phyloP scores from a whole-genome alignment of 108 stramenopile species.

The Pseudonitzschia pungens region DNA sequence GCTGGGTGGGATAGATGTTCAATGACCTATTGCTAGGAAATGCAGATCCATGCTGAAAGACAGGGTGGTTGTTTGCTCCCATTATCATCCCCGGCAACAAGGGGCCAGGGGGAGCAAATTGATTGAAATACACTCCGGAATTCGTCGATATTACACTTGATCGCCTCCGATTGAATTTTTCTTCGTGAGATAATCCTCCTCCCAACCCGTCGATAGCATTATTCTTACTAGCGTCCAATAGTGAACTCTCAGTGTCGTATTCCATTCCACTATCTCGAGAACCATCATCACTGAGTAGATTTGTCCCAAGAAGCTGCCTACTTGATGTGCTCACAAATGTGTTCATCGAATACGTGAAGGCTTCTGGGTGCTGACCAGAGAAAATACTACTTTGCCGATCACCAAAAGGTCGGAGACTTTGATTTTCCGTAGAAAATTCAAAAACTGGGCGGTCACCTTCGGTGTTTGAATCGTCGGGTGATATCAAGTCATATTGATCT shows the following conservation, averaged over 20 bases:
- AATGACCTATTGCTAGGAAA: not conserved
- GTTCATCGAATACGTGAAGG: not conserved
- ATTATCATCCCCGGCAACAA: not conserved
- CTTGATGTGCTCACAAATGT: not conserved
- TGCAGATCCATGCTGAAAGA: not conserved
- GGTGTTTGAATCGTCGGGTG: not conserved
- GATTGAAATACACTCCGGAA: conserved; percentile 16
- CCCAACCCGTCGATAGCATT: not conserved
- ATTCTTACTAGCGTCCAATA: not conserved
- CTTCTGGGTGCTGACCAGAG: not conserved
- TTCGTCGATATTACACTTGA: not conserved
- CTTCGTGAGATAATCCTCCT: not conserved
- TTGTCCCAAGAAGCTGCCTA: conserved; percentile 8
- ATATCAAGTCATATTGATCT: not conserved
- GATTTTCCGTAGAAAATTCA: conserved; percentile 6
- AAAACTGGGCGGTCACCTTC: not conserved
- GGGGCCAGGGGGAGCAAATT: conserved; percentile 14
- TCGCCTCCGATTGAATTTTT: not conserved
- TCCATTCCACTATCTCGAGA: not conserved
- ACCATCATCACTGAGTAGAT: not conserved
- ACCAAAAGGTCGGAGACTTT: not conserved
- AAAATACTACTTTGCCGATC: not conserved
- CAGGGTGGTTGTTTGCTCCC: not conserved
- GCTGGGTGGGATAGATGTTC: conserved; percentile 9
- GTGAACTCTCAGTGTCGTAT: not conserved